A percentile compares a stretch with the other conserved stretches of the same genome.
Conservation (phyloP, 1,139 yeast species). For the Sugiyamaella neomexicana region DNA sequence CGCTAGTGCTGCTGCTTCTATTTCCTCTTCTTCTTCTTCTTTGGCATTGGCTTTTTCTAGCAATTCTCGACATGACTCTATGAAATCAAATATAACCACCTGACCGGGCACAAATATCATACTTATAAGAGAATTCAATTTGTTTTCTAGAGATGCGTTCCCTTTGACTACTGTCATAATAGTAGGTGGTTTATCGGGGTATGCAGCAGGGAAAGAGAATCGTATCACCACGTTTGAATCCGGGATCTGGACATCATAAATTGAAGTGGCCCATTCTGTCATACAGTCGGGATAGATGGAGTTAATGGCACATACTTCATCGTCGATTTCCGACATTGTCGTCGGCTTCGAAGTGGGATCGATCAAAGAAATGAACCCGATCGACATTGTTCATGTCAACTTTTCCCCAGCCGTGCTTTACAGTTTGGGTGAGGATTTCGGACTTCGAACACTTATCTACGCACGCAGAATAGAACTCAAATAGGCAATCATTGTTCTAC, state of each 20-base stretch:
- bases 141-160: constrained; percentile 46
- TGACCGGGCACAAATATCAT: constrained; percentile 55
- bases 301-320: constrained; percentile 79
- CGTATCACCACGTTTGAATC: constrained; percentile 59
- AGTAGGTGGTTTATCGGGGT: constrained; percentile 64
- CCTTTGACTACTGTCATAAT: constrained; percentile 39
- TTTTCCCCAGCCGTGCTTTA: no score
- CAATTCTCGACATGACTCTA: constrained; percentile 58
- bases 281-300: constrained; percentile 80
- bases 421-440: no score
- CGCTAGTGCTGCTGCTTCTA: neutral
- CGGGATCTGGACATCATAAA: constrained; percentile 61
- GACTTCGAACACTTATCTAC: neutral
- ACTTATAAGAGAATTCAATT: constrained; percentile 42
- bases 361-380: neutral
- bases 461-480: no score
- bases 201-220: constrained; percentile 64
- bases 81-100: constrained; percentile 78
- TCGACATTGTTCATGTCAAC: neutral
- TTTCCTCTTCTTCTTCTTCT: neutral
- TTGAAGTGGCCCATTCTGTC: constrained; percentile 43
- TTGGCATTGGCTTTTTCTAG: constrained; percentile 21
- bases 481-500: no score
- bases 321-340: constrained; percentile 50
- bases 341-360: neutral